Base-by-base conservation (phyloP, 306 rosid species). In the Cyamopsis tetragonoloba region DNA sequence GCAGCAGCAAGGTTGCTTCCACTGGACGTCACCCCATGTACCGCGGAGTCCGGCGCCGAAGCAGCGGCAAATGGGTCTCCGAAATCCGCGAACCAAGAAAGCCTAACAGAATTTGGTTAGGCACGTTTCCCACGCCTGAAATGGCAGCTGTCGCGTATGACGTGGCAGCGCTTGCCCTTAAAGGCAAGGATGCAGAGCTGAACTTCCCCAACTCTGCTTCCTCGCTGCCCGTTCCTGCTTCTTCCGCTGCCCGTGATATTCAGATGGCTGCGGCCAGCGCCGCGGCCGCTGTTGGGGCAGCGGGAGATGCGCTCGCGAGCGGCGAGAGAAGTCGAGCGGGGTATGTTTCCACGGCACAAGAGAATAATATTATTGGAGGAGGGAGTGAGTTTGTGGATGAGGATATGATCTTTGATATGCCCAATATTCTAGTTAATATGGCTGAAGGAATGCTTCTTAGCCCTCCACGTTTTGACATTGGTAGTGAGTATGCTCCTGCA, bases 121-220 rank as follows among this genome's bases (percentile, higher is more conserved):
- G 99, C 13, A 93, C 99, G 56, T 93, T 86, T 56, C 56, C 87
- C 10, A 84, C 95, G 0, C 90, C 99, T 0, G 99, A 93, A 76
- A 93, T 93, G 97, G 96, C 97, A 0, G 99, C 99, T 10, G 79
- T 85, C 8, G 99, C 97, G 4, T 93, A 88, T 65, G 99, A 93
- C 32, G 99, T 93, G 12, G 99, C 97, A 0, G 95, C 97, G 0
- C 88, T 90, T 28, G 92, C 96, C 30, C 95, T 90, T 4, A 93
- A 90, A 71, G 99, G 99, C 18, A 77, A 63, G 12, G 71, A 79
- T 38, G 87, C 95, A 3, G 89, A 83, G 60, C 81, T 93, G 3
- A 93, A 93, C 71, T 93, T 93, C 74, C 99, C 99, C 3, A 77
- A 93, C 76, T 86, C 89, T 0, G 93, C 88, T 2, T 46, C 95